Conservation (phyloP, 1,139 yeast genomes). For the Saccharomyces pastorianus region DNA sequence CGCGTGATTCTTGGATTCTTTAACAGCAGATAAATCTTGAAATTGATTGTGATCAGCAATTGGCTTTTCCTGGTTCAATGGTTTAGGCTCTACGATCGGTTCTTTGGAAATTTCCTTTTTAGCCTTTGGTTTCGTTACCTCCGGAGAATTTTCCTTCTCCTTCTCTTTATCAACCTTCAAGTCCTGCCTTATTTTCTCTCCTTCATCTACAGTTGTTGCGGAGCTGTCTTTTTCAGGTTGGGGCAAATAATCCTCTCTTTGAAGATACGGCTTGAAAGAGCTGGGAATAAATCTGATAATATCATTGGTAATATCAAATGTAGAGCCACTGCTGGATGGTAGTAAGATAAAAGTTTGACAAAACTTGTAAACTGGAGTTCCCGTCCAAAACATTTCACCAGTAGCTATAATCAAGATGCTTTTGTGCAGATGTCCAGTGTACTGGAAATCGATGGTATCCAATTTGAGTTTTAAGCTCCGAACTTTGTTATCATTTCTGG, state of each 20-base stretch:
- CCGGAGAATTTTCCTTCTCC: constrained; percentile 34
- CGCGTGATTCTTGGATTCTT: not conserved
- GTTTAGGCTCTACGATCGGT: constrained; percentile 21
- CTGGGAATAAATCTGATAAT: constrained; percentile 51
- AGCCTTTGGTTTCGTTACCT: constrained; percentile 15
- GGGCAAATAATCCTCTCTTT: not conserved
- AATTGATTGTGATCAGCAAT: not conserved
- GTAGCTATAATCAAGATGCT: constrained; percentile 50
- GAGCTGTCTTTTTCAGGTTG: constrained; percentile 3
- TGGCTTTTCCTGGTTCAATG: constrained; percentile 14
- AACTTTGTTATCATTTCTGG: constrained; percentile 32
- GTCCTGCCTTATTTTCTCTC: constrained; percentile 17
- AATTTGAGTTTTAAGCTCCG: constrained; percentile 50
- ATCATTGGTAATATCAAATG: constrained; percentile 60
- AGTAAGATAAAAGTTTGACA: constrained; percentile 58
- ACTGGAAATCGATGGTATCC: constrained; percentile 54
- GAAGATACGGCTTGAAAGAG: constrained; percentile 11
- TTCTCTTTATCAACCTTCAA: constrained; percentile 34
- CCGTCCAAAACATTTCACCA: constrained; percentile 56
- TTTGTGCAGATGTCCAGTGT: constrained; percentile 39
- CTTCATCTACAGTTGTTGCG: constrained; percentile 1
- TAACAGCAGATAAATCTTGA: not conserved
- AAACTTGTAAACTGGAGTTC: constrained; percentile 48
- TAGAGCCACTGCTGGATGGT: constrained; percentile 41
- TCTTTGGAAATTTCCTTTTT: constrained; percentile 19